Evolutionary conservation across 768 basidiomycete species (phyloP).

Genomic region (Boletales sp.): DNA sequence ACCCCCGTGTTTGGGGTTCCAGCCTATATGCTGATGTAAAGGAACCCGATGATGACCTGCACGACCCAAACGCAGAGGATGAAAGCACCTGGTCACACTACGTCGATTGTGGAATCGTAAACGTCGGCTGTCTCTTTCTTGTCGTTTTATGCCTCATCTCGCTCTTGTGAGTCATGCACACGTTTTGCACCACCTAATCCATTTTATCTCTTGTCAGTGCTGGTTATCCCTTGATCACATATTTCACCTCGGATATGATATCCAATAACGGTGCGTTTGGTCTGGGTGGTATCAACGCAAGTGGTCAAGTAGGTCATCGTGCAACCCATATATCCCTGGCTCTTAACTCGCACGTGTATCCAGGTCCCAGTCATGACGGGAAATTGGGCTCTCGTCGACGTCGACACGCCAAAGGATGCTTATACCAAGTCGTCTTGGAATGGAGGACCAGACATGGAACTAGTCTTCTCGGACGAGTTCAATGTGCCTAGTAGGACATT

Average conservation of each 20-base stretch:
- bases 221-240: slow-evolving; percentile 42
- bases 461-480: slow-evolving; percentile 84
- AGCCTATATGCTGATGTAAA: slow-evolving; percentile 50
- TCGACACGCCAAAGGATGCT: slow-evolving; percentile 55
- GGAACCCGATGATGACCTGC: slow-evolving; percentile 71
- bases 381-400: slow-evolving; percentile 55
- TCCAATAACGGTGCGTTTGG: slow-evolving; percentile 47
- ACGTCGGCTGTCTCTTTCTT: slow-evolving; percentile 66
- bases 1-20: slow-evolving; percentile 65
- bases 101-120: slow-evolving; percentile 61
- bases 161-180: slow-evolving; percentile 52
- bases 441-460: slow-evolving; percentile 51
- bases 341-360: background rate
- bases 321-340: background rate
- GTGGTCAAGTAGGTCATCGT: slow-evolving; percentile 53
- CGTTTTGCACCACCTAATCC: background rate
- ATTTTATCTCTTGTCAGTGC: slow-evolving; percentile 27
- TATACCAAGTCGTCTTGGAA: slow-evolving; percentile 51
- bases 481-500: slow-evolving; percentile 72
- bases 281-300: slow-evolving; percentile 71
- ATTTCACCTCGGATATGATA: slow-evolving; percentile 28
- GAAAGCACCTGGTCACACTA: slow-evolving; percentile 37
- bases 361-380: slow-evolving; percentile 57
- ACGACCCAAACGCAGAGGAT: slow-evolving; percentile 53
- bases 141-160: slow-evolving; percentile 46